A percentile compares a stretch with the other conserved stretches of the same genome.
These are phyloP conservation scores for Zymoseptoria ardabiliae DNA, from an alignment of 2,329 filamentous ascomycete species.

Conservation along the genomic window DNA sequence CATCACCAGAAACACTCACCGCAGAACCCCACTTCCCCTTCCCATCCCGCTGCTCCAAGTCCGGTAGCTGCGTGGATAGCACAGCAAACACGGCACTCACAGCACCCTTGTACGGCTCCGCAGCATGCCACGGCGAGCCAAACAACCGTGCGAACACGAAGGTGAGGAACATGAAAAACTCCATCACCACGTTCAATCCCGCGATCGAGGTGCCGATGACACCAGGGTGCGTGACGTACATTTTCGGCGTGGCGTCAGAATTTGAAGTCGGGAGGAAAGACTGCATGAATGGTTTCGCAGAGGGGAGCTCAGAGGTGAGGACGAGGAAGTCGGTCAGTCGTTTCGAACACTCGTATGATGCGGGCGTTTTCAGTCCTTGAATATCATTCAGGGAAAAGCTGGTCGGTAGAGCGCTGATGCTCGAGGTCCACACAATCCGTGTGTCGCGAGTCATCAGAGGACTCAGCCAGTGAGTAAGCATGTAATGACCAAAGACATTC, in stretches of 20 bases:
- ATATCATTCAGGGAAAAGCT: constrained; percentile 62
- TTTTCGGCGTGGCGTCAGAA: constrained; percentile 44
- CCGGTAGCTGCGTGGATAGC: constrained; percentile 58
- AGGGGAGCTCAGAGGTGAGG: constrained; percentile 64
- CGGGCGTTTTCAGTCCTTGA: constrained; percentile 57
- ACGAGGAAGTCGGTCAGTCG: constrained; percentile 75
- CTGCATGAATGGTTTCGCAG: constrained; percentile 50
- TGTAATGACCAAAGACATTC: constrained; percentile 92
- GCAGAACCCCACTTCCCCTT: constrained; percentile 79
- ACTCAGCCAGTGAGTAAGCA: constrained; percentile 73
- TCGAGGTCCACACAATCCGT: constrained; percentile 81
- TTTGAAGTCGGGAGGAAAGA: constrained; percentile 46
- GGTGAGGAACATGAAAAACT: constrained; percentile 58
- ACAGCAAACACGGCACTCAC: constrained; percentile 70
- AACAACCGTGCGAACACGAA: constrained; percentile 68
- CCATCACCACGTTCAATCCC: constrained; percentile 62
- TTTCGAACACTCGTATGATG: constrained; percentile 81
- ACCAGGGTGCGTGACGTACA: constrained; percentile 80
- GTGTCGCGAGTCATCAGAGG: constrained; percentile 56
- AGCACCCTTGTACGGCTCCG: constrained; percentile 70
- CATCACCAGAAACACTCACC: constrained; percentile 51
- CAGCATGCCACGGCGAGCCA: constrained; percentile 82
- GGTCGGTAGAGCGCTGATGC: constrained; percentile 59
- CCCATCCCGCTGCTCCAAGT: constrained; percentile 42
- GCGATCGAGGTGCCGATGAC: constrained; percentile 78